Conservation (phyloP, 73 alveolate species). For the Stentor coeruleus region DNA sequence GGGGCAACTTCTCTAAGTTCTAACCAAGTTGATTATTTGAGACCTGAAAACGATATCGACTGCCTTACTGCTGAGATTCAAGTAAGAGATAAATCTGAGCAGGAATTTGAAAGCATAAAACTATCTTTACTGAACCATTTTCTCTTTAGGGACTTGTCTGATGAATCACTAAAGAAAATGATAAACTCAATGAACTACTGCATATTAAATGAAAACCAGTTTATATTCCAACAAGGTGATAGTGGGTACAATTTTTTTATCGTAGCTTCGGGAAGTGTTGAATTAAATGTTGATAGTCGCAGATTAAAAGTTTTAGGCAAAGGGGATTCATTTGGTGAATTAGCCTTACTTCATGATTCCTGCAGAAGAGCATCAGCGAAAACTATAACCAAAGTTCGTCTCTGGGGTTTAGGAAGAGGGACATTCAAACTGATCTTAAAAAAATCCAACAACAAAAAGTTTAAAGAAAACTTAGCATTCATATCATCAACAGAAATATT, state of each 20-base stretch:
- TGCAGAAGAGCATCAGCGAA: slow-evolving; percentile 81
- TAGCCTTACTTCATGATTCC: slow-evolving; percentile 85
- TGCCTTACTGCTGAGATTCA: no score
- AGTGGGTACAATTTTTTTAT: not conserved
- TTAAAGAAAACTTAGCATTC: slow-evolving; percentile 34
- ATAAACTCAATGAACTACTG: not conserved
- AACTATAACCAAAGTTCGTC: slow-evolving; percentile 59
- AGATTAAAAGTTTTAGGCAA: slow-evolving; percentile 21
- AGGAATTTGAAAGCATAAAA: no score
- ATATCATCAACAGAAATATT: no score
- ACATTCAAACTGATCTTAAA: slow-evolving; percentile 61
- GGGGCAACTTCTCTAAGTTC: no score
- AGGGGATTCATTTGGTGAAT: slow-evolving; percentile 90
- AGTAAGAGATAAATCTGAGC: no score
- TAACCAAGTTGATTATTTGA: no score
- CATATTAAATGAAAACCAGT: not conserved
- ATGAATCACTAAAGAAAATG: not conserved
- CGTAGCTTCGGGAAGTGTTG: not conserved
- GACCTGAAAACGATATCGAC: no score
- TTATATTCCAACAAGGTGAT: not conserved
- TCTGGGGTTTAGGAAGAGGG: slow-evolving; percentile 88
- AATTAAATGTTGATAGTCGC: not conserved
- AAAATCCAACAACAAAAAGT: slow-evolving; percentile 22
- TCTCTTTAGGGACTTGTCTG: not conserved
- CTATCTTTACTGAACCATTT: not conserved